phyloP scores from a whole-genome alignment of 116 monocot species.

The Posidonia oceanica region DNA sequence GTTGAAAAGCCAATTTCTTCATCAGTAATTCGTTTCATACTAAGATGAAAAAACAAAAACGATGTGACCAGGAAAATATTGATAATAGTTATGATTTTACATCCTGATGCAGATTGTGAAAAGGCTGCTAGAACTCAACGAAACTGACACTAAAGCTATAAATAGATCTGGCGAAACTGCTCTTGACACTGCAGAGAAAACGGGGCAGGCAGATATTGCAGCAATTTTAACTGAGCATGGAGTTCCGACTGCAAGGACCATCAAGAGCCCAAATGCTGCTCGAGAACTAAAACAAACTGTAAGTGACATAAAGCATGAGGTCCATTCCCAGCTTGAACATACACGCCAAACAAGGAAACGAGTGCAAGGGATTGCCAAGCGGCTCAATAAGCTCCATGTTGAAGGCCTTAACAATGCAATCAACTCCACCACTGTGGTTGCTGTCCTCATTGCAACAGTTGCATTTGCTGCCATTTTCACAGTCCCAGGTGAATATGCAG shows the following conservation, averaged over 20 bases:
- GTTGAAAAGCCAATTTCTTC: too few species aligned
- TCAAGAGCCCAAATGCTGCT: slow-evolving; percentile 41
- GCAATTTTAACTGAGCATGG: slow-evolving; percentile 30
- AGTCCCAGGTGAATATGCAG: slow-evolving; percentile 73
- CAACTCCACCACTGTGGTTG: slow-evolving; percentile 84
- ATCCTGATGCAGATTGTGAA: slow-evolving; percentile 34
- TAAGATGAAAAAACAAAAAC: too few species aligned
- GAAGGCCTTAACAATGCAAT: slow-evolving; percentile 92
- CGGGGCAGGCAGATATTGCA: slow-evolving; percentile 33
- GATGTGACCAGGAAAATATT: not conserved
- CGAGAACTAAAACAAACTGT: slow-evolving; percentile 76
- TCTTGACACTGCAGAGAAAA: slow-evolving; percentile 79
- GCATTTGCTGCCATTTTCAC: slow-evolving; percentile 92
- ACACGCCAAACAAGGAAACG: slow-evolving; percentile 65
- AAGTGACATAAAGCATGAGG: slow-evolving; percentile 90
- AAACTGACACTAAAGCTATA: slow-evolving; percentile 37
- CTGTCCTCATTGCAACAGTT: slow-evolving; percentile 84
- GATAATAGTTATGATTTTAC: not conserved
- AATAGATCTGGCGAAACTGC: slow-evolving; percentile 84
- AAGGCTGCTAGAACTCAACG: slow-evolving; percentile 41
- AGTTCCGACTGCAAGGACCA: slow-evolving; percentile 40
- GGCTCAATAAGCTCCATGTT: slow-evolving; percentile 69
- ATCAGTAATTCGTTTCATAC: too few species aligned
- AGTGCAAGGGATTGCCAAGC: slow-evolving; percentile 71
- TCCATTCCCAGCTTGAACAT: slow-evolving; percentile 81